These are phyloP conservation scores for Epichloe elymi DNA, from an alignment of 2,329 filamentous ascomycete genomes.

Conservation along the genomic window DNA sequence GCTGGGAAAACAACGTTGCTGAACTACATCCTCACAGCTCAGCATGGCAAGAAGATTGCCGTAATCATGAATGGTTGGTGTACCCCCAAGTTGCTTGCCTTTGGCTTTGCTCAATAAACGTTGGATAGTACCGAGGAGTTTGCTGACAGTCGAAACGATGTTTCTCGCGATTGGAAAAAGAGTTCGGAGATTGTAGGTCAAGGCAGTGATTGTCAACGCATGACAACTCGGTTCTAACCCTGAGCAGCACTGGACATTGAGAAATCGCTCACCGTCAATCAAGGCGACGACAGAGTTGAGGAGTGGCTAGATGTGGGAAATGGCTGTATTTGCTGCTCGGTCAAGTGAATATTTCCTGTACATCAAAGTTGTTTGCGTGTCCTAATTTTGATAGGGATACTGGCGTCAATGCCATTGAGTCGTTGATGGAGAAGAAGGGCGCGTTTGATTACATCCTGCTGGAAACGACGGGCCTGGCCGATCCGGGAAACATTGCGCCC, in stretches of 20 bases:
- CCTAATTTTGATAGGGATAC: slow-evolving; percentile 48
- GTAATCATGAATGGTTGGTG: slow-evolving; percentile 77
- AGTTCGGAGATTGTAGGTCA: slow-evolving; percentile 65
- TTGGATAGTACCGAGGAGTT: not conserved
- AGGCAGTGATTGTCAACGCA: slow-evolving; percentile 5
- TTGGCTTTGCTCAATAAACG: not conserved
- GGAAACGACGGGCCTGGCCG: slow-evolving; percentile 88
- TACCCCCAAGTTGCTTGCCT: no score
- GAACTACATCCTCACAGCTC: slow-evolving; percentile 89
- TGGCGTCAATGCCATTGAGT: slow-evolving; percentile 89
- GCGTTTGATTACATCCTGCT: slow-evolving; percentile 96
- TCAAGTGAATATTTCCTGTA: slow-evolving; percentile 50
- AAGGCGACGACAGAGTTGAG: slow-evolving; percentile 68
- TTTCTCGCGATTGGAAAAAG: slow-evolving; percentile 24
- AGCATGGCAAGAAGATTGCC: slow-evolving; percentile 95
- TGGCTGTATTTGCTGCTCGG: slow-evolving; percentile 93
- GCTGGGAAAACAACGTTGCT: slow-evolving; percentile 91
- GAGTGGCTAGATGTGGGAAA: slow-evolving; percentile 96
- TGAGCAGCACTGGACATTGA: slow-evolving; percentile 78
- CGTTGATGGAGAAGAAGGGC: slow-evolving; percentile 84
- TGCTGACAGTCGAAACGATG: not conserved
- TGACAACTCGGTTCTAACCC: slow-evolving; percentile 7
- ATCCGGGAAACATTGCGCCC: slow-evolving; percentile 89
- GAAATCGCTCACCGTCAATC: slow-evolving; percentile 83
- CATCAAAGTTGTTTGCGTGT: not conserved